A percentile compares a stretch with the other conserved stretches of the same genome.
These are phyloP conservation scores for Kwoniella dendrophila DNA, from an alignment of 768 basidiomycete genomes.

Conservation along the genomic window DNA sequence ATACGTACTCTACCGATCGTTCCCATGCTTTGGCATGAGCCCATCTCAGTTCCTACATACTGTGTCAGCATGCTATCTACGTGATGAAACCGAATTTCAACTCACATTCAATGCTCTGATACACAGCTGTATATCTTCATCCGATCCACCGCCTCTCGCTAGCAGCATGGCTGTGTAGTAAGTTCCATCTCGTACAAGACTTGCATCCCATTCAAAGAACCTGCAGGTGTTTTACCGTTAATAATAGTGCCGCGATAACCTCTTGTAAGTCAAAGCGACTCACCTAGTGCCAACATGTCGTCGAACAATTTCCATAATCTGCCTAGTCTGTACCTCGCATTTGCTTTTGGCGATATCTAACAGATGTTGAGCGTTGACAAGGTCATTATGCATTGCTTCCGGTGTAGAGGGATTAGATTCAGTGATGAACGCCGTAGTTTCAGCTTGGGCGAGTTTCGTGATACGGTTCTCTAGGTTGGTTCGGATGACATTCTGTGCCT, in stretches of 20 bases:
- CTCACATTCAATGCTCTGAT: conserved; percentile 68
- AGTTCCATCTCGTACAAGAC: conserved; percentile 82
- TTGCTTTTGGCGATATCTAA: conserved; percentile 60
- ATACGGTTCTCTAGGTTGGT: conserved; percentile 74
- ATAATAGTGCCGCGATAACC: too few species aligned
- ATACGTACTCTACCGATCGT: conserved; percentile 48
- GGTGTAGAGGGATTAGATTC: conserved; percentile 19
- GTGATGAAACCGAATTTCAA: background rate
- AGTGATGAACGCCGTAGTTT: conserved; percentile 32
- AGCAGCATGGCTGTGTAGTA: conserved; percentile 82
- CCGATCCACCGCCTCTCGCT: conserved; percentile 62
- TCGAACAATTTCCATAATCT: conserved; percentile 60
- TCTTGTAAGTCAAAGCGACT: conserved; percentile 18
- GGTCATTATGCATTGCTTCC: conserved; percentile 38
- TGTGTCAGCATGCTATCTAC: background rate
- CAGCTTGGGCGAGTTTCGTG: conserved; percentile 24
- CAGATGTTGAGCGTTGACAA: conserved; percentile 56
- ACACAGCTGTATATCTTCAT: conserved; percentile 65
- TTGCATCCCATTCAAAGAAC: conserved; percentile 83
- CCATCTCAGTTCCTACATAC: conserved; percentile 70
- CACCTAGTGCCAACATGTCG: conserved; percentile 60
- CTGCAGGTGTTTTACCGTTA: conserved; percentile 32
- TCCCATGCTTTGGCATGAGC: conserved; percentile 69
- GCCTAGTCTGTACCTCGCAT: conserved; percentile 60
- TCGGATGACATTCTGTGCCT: conserved; percentile 82